phyloP scores from a whole-genome alignment of 495 filamentous ascomycete genomes.

The Talaromyces proteolyticus region DNA sequence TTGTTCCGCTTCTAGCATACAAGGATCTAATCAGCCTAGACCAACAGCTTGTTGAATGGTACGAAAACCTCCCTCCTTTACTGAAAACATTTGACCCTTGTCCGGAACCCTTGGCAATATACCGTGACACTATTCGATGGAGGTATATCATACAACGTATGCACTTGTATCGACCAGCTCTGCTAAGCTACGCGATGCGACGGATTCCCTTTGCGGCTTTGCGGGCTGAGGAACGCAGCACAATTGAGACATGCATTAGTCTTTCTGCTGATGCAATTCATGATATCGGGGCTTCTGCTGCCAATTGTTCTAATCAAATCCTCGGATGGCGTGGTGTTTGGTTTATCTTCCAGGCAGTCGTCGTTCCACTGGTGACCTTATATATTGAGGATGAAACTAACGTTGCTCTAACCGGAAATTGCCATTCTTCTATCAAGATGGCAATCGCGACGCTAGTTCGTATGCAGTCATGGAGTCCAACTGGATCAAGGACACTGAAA shows the following conservation, averaged over 20 bases:
- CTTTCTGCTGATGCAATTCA: conserved; percentile 65
- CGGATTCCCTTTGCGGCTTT: conserved; percentile 52
- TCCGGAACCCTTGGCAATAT: conserved; percentile 62
- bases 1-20: conserved; percentile 57
- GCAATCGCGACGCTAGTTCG: background rate
- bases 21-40: conserved; percentile 63
- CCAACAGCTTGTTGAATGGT: conserved; percentile 63
- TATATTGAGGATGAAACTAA: background rate
- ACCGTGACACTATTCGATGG: conserved; percentile 76
- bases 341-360: conserved; percentile 74
- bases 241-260: conserved; percentile 62
- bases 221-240: conserved; percentile 59
- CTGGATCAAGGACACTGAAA: background rate
- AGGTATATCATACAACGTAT: conserved; percentile 74
- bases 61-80: conserved; percentile 62
- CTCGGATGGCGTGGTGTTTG: conserved; percentile 78
- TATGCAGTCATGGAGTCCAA: background rate
- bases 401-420: background rate
- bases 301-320: conserved; percentile 63
- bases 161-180: conserved; percentile 69
- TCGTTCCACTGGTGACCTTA: conserved; percentile 60
- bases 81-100: conserved; percentile 64
- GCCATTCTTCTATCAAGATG: background rate
- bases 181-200: conserved; percentile 66
- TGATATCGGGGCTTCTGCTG: conserved; percentile 51